Evolutionary conservation across 345 rosid genomes (phyloP), one percentile per base, ranked within the genome.

Genomic region (Durio zibethinus): DNA sequence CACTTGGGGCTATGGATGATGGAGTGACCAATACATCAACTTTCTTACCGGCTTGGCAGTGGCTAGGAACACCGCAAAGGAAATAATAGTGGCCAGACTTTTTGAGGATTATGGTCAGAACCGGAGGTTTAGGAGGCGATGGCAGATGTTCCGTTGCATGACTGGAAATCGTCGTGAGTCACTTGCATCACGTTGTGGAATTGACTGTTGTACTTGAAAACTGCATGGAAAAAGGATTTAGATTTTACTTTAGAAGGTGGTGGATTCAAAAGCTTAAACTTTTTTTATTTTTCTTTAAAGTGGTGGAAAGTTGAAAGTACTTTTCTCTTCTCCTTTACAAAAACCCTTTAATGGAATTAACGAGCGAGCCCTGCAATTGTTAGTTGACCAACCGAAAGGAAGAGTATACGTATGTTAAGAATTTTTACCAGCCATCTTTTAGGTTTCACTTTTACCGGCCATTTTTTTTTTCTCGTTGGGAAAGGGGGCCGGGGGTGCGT

Each of bases 181-280:
- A 81, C 88, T 61, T 59, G 76, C 83, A 64, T 53, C 59, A 83
- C 85, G 79, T 81, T 81, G 80, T 83, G 85, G 73, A 69, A 72
- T 25, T 77, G 56, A 3, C 18, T 60, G 71, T 77, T 75, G 79
- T 80, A 86, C 20, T 67, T 53, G 29, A 85, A 83, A 48, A 83
- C 85, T 82, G 77, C 67, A 25, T 64, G 8, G 9, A 7, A 42
- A 42, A 42, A 10, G 12, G 47, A 42, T 42, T 42, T 42, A 42
- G 47, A 42, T 8, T n/a, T n/a, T n/a, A n/a, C n/a, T 42, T 42
- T 42, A 42, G 2, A 42, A 42, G 10, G 2, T 42, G 47, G 47
- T 42, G 12, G 47, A 42, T 31, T 42, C 47, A 42, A 42, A 42
- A 42, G 47, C 12, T 42, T 10, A 42, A 42, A 31, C 33, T 31